These are phyloP conservation scores for Penicillium olsonii DNA, from an alignment of 2,329 filamentous ascomycete species.

Conservation along the genomic window DNA sequence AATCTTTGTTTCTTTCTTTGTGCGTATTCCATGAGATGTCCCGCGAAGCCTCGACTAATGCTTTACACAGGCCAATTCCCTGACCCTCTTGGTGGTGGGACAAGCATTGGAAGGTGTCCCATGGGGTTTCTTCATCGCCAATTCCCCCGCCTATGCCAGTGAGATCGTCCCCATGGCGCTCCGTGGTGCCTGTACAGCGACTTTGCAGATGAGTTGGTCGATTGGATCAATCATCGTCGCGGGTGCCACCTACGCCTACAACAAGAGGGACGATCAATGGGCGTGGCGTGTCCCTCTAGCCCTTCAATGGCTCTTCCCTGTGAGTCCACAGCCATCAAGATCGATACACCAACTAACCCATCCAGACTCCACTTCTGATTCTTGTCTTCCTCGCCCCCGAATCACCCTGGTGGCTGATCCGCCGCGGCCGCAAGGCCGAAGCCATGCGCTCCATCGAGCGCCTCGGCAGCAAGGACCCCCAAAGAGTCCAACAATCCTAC, in stretches of 20 bases:
- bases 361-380: slow-evolving; percentile 30
- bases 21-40: slow-evolving; percentile 20
- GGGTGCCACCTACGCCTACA: slow-evolving; percentile 25
- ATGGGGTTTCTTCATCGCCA: slow-evolving; percentile 35
- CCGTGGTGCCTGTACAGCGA: slow-evolving; percentile 29
- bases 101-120: slow-evolving; percentile 33
- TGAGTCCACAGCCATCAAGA: slow-evolving; percentile 13
- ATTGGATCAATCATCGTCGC: slow-evolving; percentile 33
- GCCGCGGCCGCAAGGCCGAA: slow-evolving; percentile 26
- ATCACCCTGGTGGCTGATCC: slow-evolving; percentile 32
- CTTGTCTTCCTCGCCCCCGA: slow-evolving; percentile 31
- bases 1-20: slow-evolving; percentile 64
- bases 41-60: slow-evolving; percentile 1
- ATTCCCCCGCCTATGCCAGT: slow-evolving; percentile 31
- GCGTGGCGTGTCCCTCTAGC: slow-evolving; percentile 30
- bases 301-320: slow-evolving; percentile 34
- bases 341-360: slow-evolving; percentile 10
- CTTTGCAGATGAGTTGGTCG: slow-evolving; percentile 33
- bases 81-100: slow-evolving; percentile 41
- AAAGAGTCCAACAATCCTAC: slow-evolving; percentile 22
- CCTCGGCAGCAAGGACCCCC: slow-evolving; percentile 19
- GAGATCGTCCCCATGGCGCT: slow-evolving; percentile 30
- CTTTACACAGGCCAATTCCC: slow-evolving; percentile 37
- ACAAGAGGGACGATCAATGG: slow-evolving; percentile 23
- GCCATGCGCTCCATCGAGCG: slow-evolving; percentile 28